Percentiles rank a stretch among this genome's conserved stretches.
Evolutionary conservation across 148 eudicot genomes (phyloP).

Genomic region (Persicaria maculosa): DNA sequence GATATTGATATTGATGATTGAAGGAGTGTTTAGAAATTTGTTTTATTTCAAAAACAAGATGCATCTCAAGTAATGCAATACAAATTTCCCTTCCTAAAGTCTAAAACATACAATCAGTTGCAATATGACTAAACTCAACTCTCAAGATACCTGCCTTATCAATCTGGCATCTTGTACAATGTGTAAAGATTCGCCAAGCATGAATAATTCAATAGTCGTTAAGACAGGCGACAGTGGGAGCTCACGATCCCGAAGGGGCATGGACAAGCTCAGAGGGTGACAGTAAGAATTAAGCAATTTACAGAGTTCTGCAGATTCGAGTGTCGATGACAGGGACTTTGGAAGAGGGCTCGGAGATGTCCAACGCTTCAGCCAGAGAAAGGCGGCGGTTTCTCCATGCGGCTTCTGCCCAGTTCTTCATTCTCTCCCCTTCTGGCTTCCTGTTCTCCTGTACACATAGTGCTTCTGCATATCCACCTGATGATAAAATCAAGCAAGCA

Average conservation of each 20-base stretch:
- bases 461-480: constrained; percentile 85
- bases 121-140: background rate
- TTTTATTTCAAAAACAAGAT: too few relatives aligned
- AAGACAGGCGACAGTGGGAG: background rate
- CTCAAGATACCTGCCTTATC: background rate
- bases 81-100: background rate
- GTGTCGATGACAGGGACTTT: constrained; percentile 68
- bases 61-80: too few relatives aligned
- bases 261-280: background rate
- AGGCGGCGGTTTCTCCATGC: constrained; percentile 73
- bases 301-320: constrained; percentile 62
- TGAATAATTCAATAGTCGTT: background rate
- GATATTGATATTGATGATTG: too few relatives aligned
- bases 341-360: constrained; percentile 47
- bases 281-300: constrained; percentile 12
- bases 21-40: too few relatives aligned
- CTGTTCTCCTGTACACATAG: constrained; percentile 69
- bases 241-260: background rate
- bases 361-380: constrained; percentile 76
- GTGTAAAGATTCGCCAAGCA: background rate
- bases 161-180: constrained; percentile 10
- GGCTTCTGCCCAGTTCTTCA: constrained; percentile 80
- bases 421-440: constrained; percentile 64
- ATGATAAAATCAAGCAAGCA: background rate
- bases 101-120: background rate